These are phyloP conservation scores for Alternaria incomplexa DNA, from an alignment of 2,329 filamentous ascomycete genomes.

Conservation along the genomic window DNA sequence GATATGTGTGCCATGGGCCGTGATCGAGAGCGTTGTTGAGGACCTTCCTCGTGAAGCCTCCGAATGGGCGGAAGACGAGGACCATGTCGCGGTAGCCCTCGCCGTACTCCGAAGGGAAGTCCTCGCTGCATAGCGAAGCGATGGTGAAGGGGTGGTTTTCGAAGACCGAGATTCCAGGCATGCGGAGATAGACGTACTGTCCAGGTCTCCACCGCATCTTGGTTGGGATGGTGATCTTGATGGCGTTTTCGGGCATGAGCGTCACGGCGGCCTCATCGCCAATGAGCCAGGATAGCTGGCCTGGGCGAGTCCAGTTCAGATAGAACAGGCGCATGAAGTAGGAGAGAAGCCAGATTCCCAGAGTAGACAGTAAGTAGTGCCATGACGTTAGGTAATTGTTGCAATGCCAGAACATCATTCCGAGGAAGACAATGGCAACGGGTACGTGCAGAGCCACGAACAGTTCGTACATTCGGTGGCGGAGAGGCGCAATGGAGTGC, in stretches of 20 bases:
- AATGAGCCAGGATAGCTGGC: slow-evolving; percentile 79
- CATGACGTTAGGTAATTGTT: slow-evolving; percentile 91
- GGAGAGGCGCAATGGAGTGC: slow-evolving; percentile 80
- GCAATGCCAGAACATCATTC: slow-evolving; percentile 92
- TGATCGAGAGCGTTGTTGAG: slow-evolving; percentile 83
- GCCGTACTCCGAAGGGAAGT: slow-evolving; percentile 91
- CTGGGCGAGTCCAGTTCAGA: slow-evolving; percentile 86
- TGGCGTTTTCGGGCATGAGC: slow-evolving; percentile 88
- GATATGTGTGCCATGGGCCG: slow-evolving; percentile 88
- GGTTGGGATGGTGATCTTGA: slow-evolving; percentile 93
- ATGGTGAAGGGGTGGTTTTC: slow-evolving; percentile 98
- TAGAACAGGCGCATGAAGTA: slow-evolving; percentile 79
- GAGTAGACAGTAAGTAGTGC: slow-evolving; percentile 83
- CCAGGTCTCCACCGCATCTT: slow-evolving; percentile 92
- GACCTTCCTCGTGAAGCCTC: slow-evolving; percentile 86
- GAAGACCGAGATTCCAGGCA: slow-evolving; percentile 88
- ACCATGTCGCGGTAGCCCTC: slow-evolving; percentile 87
- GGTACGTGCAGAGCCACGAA: slow-evolving; percentile 86
- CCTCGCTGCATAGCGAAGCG: slow-evolving; percentile 87
- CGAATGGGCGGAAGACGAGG: slow-evolving; percentile 88
- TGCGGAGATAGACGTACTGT: slow-evolving; percentile 92
- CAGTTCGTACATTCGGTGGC: slow-evolving; percentile 80
- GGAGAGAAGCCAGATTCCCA: slow-evolving; percentile 78
- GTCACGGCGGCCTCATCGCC: slow-evolving; percentile 92
- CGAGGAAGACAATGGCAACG: slow-evolving; percentile 79